These are phyloP conservation scores for Wickerhamomyces chaumierensis DNA, from an alignment of 805 yeast genomes.

Conservation along the genomic window DNA sequence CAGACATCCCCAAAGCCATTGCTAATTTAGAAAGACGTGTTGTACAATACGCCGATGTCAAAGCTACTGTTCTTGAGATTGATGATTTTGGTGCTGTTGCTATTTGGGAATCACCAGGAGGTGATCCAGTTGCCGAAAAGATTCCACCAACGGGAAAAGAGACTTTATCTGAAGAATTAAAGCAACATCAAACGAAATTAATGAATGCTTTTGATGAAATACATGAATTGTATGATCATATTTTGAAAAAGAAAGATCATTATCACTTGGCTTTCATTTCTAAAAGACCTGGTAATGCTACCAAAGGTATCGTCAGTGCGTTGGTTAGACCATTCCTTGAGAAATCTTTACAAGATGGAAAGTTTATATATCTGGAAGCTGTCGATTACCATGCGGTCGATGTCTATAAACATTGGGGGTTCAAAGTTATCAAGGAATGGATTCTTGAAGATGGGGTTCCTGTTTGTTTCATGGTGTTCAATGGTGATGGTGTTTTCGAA, in stretches of 20 bases:
- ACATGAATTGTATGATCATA: not conserved
- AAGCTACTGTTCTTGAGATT: slow-evolving; percentile 7
- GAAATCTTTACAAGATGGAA: slow-evolving; percentile 7
- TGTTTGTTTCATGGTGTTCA: not conserved
- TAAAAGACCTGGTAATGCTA: not conserved
- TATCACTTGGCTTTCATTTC: not conserved
- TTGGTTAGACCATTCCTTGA: slow-evolving; percentile 13
- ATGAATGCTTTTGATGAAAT: not conserved
- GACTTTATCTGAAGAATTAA: not conserved
- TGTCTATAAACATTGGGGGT: slow-evolving; percentile 12
- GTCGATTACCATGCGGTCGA: slow-evolving; percentile 10
- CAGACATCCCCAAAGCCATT: slow-evolving; percentile 9
- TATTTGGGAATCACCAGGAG: slow-evolving; percentile 16
- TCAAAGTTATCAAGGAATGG: slow-evolving; percentile 2
- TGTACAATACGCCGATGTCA: slow-evolving; percentile 1
- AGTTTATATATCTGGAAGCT: slow-evolving; percentile 12
- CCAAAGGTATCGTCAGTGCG: slow-evolving; percentile 8
- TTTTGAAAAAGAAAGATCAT: not conserved
- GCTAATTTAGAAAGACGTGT: slow-evolving; percentile 9
- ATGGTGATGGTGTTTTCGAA: not conserved
- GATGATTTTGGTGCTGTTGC: slow-evolving; percentile 9
- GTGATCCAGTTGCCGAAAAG: slow-evolving; percentile 1
- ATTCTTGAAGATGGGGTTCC: not conserved
- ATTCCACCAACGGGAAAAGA: too few species aligned
- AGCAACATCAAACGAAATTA: not conserved